Evolutionary conservation across 2,329 filamentous ascomycete species (phyloP), one percentile per base, ranked within the genome.

Genomic region (Nothophaeocryptopus gaeumannii): DNA sequence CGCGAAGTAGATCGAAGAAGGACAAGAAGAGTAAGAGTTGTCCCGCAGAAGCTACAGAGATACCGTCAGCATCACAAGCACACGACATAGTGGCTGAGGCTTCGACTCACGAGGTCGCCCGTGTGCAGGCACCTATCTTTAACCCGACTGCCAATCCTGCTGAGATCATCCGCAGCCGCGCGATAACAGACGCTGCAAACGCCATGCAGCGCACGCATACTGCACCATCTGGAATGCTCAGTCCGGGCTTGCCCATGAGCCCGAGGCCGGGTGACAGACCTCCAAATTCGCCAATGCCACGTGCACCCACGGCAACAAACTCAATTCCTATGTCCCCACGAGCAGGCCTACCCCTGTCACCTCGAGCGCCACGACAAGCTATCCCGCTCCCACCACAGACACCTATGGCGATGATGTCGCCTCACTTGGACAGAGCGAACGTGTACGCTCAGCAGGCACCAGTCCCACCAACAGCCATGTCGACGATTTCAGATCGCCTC

Each of bases 1-100:
- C 79, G 26, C 79, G 85, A 51, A 90, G 86, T 67, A 72, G 81
- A 29, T 91, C 88, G 0, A 88, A 87, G 67, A 89, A 87, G 75
- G 84, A 78, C 67, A 84, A 79, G 65, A 76, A 76, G 59, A 77
- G 74, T 58, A 77, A 78, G 73, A 79, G 53, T 70, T 75, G 8
- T 47, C 63, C 67, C 30, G 68, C 60, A 32, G 57, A 57, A 30
- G 39, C 48, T 13, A 36, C 50, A 14, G 40, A 16, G 11, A 48
- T 50, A 39, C 47, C 42, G 15, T 38, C 37, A 30, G 39, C 53
- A 13, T 26, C 20, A 26, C 20, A 26, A 26, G 20, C 20, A 26
- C 20, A 26, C 20, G 20, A 26, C 20, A 26, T 26, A 7, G 20
- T 26, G 20, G 53, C 49, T 15, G 53, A 58, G 34, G 15, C 45